Evolutionary conservation across 495 filamentous ascomycete genomes (phyloP), one percentile per base, ranked within the genome.

Genomic region (Amphirosellinia nigrospora): DNA sequence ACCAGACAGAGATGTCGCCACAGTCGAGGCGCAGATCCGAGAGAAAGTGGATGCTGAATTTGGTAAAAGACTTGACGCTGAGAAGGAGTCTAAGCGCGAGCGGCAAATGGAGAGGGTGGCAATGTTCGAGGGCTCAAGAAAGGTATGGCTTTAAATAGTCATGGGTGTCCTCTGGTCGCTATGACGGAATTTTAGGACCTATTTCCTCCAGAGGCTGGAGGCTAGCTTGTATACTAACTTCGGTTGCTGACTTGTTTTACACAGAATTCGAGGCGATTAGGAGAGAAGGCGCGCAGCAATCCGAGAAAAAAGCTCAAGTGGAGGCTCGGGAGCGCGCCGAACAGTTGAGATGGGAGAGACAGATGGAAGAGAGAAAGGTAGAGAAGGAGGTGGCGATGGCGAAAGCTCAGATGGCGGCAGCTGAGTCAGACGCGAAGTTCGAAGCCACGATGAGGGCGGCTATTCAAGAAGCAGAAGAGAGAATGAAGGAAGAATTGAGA

Each of bases 381-480:
- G 23, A 69, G 28, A 55, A 69, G 28, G 28, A 60, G n/a, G 45
- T 19, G 11, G 43, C 32, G 23, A 64, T 39, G 28, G 41, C 26
- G 58, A 64, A 64, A 69, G 52, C 74, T 64, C 26, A 71, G 61
- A 56, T 34, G 30, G 77, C 75, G 23, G 75, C 46, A 45, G 71
- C 68, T 62, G 80, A 79, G 55, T 70, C 73, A 23, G 74, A 77
- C n/a, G 78, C 77, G 6, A 73, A 79, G 62, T 61, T 75, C 26
- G 74, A 74, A 15, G 78, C 73, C 32, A 59, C 72, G 52, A 70
- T 46, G 26, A 58, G 70, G 28, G 69, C 68, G 28, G 72, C 69
- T 23, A 30, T 56, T 45, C 32, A 19, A 36, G 50, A 67, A 26
- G 72, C 70, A 11, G 73, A 68, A 55, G 58, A 45, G 23, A 59